Conservation (phyloP, 345 rosid genomes). For the Corchorus olitorius region DNA sequence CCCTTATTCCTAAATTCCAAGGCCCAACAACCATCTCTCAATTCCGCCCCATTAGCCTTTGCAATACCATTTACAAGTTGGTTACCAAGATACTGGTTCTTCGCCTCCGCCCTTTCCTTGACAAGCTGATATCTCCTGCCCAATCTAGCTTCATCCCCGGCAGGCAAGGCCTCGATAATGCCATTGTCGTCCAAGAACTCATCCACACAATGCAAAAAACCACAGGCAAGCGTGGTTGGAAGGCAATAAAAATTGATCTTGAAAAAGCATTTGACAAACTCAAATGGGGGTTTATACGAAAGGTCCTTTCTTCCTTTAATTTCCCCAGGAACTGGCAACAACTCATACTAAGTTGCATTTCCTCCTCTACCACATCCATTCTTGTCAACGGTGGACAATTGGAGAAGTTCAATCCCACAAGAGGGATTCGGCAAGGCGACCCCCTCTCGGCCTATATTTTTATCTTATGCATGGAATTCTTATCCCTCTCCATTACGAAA, state of each 20-base stretch:
- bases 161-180: background rate
- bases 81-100: background rate
- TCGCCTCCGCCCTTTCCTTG: background rate
- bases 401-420: background rate
- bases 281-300: background rate
- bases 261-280: background rate
- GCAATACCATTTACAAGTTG: background rate
- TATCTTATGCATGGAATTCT: background rate
- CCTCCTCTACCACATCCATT: background rate
- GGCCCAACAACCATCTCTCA: background rate
- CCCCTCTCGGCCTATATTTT: background rate
- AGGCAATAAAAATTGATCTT: background rate
- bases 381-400: background rate
- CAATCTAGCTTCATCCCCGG: background rate
- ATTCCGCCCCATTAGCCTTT: background rate
- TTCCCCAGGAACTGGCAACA: too few relatives aligned
- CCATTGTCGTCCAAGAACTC: background rate
- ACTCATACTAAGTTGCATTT: background rate
- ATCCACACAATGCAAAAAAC: too few relatives aligned
- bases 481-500: background rate
- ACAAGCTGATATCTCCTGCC: background rate
- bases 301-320: background rate
- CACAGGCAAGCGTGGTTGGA: too few relatives aligned
- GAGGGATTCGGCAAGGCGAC: background rate
- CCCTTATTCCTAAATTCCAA: too few relatives aligned